phyloP scores from a whole-genome alignment of 352 stramenopile species.

The Globisporangium acanthophoron region DNA sequence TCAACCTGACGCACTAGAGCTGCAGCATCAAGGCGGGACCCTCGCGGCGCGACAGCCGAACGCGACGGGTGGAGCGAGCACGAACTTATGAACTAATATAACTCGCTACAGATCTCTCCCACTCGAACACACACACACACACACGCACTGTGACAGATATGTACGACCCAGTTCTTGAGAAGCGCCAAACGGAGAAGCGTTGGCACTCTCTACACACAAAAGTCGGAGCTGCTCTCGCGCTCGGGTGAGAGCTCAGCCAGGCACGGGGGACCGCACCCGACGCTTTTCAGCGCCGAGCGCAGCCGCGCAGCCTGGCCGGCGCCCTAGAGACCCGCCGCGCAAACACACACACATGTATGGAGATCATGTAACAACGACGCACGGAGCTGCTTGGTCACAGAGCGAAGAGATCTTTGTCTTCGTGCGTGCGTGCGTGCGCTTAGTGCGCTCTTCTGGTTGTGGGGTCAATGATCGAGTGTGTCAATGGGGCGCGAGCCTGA shows the following conservation, averaged over 20 bases:
- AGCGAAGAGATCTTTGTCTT: too few relatives aligned
- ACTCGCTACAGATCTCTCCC: background rate
- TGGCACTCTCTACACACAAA: constrained; percentile 83
- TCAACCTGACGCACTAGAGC: constrained; percentile 26
- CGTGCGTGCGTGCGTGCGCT: background rate
- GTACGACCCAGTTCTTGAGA: constrained; percentile 81
- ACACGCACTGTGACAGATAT: constrained; percentile 13
- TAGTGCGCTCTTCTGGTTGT: background rate
- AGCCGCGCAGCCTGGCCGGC: constrained; percentile 9
- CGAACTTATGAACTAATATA: background rate
- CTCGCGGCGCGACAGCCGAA: background rate
- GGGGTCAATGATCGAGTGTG: background rate
- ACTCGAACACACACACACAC: background rate
- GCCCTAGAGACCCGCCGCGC: constrained; percentile 4
- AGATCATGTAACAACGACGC: background rate
- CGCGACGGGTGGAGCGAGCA: background rate
- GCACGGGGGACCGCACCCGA: constrained; percentile 19
- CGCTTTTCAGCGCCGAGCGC: constrained; percentile 21
- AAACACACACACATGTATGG: constrained; percentile 11
- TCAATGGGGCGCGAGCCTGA: background rate
- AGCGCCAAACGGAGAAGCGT: constrained; percentile 40
- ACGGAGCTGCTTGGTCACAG: background rate
- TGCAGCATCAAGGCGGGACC: background rate
- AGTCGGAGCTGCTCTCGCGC: constrained; percentile 45
- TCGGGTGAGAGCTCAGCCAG: constrained; percentile 18